phyloP scores from a whole-genome alignment of 2,329 filamentous ascomycete genomes.

The Xylariaceae sp. region DNA sequence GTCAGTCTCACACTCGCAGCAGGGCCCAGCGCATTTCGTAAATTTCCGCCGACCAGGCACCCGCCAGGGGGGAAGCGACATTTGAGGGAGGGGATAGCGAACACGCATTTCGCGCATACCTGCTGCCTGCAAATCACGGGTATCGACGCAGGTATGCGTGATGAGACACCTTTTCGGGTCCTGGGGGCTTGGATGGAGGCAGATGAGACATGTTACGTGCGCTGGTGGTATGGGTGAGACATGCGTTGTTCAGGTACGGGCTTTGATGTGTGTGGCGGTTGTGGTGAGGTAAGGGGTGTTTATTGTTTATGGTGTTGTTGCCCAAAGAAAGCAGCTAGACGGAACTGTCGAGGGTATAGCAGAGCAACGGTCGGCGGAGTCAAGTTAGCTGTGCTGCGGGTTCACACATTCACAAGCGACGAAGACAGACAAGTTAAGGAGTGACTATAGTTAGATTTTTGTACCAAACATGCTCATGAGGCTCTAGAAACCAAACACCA shows the following conservation, averaged over 20 bases:
- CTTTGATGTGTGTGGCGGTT: too few species aligned
- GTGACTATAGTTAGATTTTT: slow-evolving; percentile 32
- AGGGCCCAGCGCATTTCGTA: too few species aligned
- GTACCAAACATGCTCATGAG: slow-evolving; percentile 23
- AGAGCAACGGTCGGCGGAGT: too few species aligned
- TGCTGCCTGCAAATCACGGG: not conserved
- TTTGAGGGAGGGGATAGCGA: not conserved
- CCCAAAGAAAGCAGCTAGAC: too few species aligned
- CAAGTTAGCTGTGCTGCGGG: too few species aligned
- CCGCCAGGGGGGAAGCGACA: too few species aligned
- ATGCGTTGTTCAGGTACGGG: not conserved
- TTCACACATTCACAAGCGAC: not conserved
- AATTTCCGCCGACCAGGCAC: too few species aligned
- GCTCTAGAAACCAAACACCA: slow-evolving; percentile 23
- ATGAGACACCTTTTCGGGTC: slow-evolving; percentile 2
- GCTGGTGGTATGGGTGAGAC: not conserved
- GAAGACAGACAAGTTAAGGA: slow-evolving; percentile 20
- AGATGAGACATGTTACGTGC: not conserved
- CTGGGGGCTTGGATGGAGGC: not conserved
- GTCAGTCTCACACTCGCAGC: too few species aligned
- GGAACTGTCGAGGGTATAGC: not conserved
- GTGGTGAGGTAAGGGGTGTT: too few species aligned
- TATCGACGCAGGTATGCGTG: not conserved
- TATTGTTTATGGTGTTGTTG: too few species aligned
- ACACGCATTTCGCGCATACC: not conserved